Evolutionary conservation across 805 yeast species (phyloP).

Genomic region (Pichia nakasei): DNA sequence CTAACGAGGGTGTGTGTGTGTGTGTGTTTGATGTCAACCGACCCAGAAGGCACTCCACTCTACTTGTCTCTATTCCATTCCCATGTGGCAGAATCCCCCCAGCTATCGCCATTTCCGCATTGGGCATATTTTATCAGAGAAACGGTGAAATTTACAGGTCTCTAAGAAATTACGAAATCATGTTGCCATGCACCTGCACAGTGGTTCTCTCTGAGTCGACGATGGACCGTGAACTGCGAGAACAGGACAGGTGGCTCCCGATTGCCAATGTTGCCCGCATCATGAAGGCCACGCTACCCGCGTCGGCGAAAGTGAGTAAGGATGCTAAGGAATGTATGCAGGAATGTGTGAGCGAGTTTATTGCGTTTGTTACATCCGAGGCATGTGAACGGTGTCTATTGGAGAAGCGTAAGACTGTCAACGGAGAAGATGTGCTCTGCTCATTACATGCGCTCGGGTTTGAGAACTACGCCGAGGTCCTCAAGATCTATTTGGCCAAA

Average conservation of each 20-base stretch:
- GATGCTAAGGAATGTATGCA: constrained; percentile 75
- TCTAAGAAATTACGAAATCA: too few species aligned
- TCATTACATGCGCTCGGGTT: constrained; percentile 60
- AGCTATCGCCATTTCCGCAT: too few species aligned
- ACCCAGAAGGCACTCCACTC: too few species aligned
- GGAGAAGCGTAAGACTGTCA: constrained; percentile 61
- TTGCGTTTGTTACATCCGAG: constrained; percentile 59
- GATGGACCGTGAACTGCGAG: constrained; percentile 44
- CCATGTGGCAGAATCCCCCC: too few species aligned
- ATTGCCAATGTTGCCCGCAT: constrained; percentile 63
- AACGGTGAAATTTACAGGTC: too few species aligned
- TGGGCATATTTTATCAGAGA: too few species aligned
- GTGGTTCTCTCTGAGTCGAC: too few species aligned
- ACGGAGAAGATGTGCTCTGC: constrained; percentile 59
- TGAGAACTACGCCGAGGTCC: constrained; percentile 61
- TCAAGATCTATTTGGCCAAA: constrained; percentile 60
- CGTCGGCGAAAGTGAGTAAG: constrained; percentile 66
- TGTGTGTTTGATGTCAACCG: too few species aligned
- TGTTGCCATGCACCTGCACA: too few species aligned
- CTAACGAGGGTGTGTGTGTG: too few species aligned
- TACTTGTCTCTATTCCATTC: too few species aligned
- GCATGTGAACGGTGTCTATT: constrained; percentile 53
- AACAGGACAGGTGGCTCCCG: constrained; percentile 54
- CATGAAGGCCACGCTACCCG: constrained; percentile 67
- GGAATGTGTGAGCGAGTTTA: constrained; percentile 58